phyloP scores from a whole-genome alignment of 495 filamentous ascomycete genomes.

The Aspergillus kassunensis region DNA sequence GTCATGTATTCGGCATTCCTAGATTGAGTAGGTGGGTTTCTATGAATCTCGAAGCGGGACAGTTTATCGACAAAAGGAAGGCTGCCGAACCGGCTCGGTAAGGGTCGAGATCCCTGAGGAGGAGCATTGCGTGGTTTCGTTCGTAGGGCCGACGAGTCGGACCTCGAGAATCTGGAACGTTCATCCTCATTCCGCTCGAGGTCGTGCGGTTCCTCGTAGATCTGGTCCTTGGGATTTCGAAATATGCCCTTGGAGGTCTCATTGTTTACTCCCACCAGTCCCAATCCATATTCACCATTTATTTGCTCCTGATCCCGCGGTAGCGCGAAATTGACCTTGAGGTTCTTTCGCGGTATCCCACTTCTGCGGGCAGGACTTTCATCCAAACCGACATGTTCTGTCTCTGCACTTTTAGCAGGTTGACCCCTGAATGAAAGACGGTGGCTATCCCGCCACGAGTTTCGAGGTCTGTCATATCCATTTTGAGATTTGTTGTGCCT shows the following conservation, averaged over 20 bases:
- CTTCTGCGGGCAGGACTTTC: conserved; percentile 13
- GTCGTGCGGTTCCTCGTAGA: conserved; percentile 78
- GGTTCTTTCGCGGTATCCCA: conserved; percentile 31
- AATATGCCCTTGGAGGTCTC: conserved; percentile 45
- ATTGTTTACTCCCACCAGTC: conserved; percentile 32
- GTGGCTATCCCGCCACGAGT: conserved; percentile 23
- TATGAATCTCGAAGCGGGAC: conserved; percentile 68
- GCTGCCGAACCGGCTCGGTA: conserved; percentile 37
- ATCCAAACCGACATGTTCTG: not conserved
- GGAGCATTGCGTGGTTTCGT: conserved; percentile 55
- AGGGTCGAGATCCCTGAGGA: conserved; percentile 46
- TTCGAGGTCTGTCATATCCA: conserved; percentile 46
- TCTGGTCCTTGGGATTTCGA: conserved; percentile 67
- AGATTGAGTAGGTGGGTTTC: conserved; percentile 71
- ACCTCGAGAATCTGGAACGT: conserved; percentile 31
- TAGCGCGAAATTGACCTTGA: conserved; percentile 42
- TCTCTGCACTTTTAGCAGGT: conserved; percentile 20
- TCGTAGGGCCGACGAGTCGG: conserved; percentile 49
- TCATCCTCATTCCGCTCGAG: conserved; percentile 24
- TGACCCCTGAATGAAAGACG: conserved; percentile 50
- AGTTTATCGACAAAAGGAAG: conserved; percentile 52
- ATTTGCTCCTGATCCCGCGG: conserved; percentile 22
- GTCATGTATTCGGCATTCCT: conserved; percentile 67
- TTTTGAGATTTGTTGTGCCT: conserved; percentile 57
- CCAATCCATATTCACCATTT: conserved; percentile 18